Percentiles rank a stretch among this genome's conserved stretches.
These are phyloP conservation scores for Penicillium steckii DNA, from an alignment of 495 filamentous ascomycete genomes.

Conservation along the genomic window DNA sequence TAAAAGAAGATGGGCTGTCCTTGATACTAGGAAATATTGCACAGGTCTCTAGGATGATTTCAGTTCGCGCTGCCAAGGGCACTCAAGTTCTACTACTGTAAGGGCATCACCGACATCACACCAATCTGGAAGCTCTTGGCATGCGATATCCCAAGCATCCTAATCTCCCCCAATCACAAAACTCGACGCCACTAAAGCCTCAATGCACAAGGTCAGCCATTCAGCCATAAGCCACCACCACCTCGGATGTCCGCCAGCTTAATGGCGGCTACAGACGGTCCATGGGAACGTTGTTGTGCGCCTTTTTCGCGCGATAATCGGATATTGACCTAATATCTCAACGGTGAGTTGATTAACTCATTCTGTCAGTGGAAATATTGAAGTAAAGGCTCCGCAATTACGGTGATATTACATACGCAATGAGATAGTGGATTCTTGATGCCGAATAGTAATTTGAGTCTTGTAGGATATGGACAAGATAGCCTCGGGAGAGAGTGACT, in stretches of 20 bases:
- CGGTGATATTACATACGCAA: background rate
- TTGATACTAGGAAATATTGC: background rate
- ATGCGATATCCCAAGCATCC: background rate
- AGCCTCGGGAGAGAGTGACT: too few species aligned
- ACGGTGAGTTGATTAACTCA: background rate
- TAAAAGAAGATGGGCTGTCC: background rate
- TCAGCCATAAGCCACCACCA: background rate
- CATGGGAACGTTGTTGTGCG: background rate
- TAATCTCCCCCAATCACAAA: conserved; percentile 1
- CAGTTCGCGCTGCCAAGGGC: background rate
- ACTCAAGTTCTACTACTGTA: background rate
- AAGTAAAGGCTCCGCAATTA: background rate
- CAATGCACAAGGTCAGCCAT: background rate
- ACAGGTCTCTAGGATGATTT: background rate
- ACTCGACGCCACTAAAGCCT: background rate
- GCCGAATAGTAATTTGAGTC: too few species aligned
- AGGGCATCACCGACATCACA: background rate
- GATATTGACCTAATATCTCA: background rate
- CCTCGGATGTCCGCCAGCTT: conserved; percentile 1
- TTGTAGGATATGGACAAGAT: too few species aligned
- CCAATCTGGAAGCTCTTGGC: background rate
- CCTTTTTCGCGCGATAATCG: background rate
- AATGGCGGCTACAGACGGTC: conserved; percentile 11
- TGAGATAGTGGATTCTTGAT: background rate
- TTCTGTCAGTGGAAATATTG: too few species aligned